Percentiles rank a stretch among this genome's conserved stretches.
Evolutionary conservation across 371 early-diverging fungal species (phyloP).

Genomic region (Syncephalastrum sp.): DNA sequence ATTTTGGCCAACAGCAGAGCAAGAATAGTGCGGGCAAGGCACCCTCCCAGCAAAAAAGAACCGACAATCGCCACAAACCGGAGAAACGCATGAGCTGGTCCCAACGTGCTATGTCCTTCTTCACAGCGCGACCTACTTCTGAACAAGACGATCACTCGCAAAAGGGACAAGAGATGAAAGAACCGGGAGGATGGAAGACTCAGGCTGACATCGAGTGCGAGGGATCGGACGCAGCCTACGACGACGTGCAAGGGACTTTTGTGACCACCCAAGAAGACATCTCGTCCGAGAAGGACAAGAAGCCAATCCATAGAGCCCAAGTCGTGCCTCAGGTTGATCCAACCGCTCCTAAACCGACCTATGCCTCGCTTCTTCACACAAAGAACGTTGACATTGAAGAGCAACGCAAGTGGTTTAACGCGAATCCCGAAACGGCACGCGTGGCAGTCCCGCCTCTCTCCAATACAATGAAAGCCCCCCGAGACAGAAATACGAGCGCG

Average conservation of each 20-base stretch:
- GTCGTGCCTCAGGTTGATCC: not conserved
- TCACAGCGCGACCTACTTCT: not conserved
- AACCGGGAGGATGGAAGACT: not conserved
- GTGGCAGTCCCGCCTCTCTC: constrained; percentile 18
- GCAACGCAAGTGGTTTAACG: constrained; percentile 9
- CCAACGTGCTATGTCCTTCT: constrained; percentile 13
- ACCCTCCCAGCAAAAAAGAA: too few relatives aligned
- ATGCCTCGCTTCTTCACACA: too few relatives aligned
- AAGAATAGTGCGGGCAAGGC: not conserved
- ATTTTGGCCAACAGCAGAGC: not conserved
- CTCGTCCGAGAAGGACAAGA: not conserved
- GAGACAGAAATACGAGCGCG: not conserved
- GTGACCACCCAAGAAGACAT: not conserved
- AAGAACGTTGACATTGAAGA: not conserved
- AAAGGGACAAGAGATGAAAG: not conserved
- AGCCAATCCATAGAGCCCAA: constrained; percentile 5
- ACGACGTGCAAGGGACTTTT: constrained; percentile 13
- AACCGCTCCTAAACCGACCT: not conserved
- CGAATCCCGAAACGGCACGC: constrained; percentile 17
- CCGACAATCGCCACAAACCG: constrained; percentile 1
- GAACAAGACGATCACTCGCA: not conserved
- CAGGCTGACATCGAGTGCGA: constrained; percentile 9
- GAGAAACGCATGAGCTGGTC: constrained; percentile 7
- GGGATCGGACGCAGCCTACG: constrained; percentile 13
- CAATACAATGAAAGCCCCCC: not conserved